Evolutionary conservation across 345 rosid species (phyloP), one percentile per base, ranked within the genome.

Genomic region (Passiflora organensis): DNA sequence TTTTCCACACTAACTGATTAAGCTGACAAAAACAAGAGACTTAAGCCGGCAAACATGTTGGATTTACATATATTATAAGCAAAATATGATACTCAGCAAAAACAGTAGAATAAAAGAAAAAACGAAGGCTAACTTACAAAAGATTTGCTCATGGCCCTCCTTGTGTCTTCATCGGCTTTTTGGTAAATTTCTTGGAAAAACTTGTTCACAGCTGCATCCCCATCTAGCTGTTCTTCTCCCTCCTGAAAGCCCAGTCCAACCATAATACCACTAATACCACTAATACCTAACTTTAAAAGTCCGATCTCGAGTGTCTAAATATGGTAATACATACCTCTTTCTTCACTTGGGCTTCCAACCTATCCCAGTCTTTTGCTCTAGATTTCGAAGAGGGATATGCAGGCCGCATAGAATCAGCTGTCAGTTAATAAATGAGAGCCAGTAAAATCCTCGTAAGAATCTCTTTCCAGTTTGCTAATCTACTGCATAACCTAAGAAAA

Each of bases 161-260:
- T 83, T 10, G 72, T 81, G 59, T 94, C 99, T 50, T 94, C 99
- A 45, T 89, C 89, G 0, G 91, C 89, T 73, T 64, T 79, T 15
- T 72, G 51, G 56, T 89, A 93, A 53, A 93, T 93, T 10, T 75
- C 95, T 21, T 77, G 83, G 85, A 94, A 89, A 68, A 94, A 80
- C 56, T 80, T 89, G 82, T 94, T 94, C 80, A 93, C 62, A 23
- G 86, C 99, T 2, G 99, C 99, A 66, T 93, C 99, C 53, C 97
- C 99, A 51, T 89, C 96, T 23, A 94, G 70, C 58, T 86, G 84
- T 69, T 94, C 99, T 13, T 94, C 96, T 76, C 86, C 89, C 69
- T 94, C 99, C 99, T 93, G 73, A 56, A 53, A 68, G 6, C 42
- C n/a, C 55, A 38, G 15, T 10, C 22, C 15, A 38, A n/a, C n/a